A percentile compares a stretch with the other conserved stretches of the same genome.
These are phyloP conservation scores for Exidia glandulosa DNA, from an alignment of 768 basidiomycete species.

Conservation along the genomic window DNA sequence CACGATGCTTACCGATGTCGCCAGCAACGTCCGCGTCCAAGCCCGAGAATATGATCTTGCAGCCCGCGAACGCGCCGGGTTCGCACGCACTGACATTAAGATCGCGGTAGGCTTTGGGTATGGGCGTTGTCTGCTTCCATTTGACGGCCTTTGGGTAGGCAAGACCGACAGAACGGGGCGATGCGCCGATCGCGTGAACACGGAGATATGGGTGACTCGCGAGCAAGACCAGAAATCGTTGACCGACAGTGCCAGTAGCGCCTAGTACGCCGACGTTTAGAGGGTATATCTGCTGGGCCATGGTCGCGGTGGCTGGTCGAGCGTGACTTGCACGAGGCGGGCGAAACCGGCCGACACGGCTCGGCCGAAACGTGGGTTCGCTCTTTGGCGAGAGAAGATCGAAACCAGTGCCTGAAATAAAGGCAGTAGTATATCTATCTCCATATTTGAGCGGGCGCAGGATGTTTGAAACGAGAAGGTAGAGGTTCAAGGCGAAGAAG, in stretches of 20 bases:
- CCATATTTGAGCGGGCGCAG: no score
- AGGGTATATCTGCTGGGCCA: neutral
- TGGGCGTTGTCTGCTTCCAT: conserved; percentile 81
- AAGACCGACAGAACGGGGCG: conserved; percentile 77
- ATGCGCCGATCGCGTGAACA: conserved; percentile 82
- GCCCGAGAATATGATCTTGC: conserved; percentile 88
- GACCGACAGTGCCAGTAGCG: conserved; percentile 91
- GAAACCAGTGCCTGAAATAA: no score
- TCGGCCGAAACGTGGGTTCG: no score
- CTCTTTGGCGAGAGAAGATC: no score
- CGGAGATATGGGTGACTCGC: conserved; percentile 83
- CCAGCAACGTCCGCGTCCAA: conserved; percentile 91
- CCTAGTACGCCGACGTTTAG: conserved; percentile 70
- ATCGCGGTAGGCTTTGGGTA: conserved; percentile 53
- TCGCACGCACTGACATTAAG: conserved; percentile 68
- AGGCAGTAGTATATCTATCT: no score
- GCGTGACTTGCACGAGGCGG: no score
- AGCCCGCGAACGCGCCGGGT: conserved; percentile 66
- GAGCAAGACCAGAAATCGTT: conserved; percentile 86
- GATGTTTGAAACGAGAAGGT: no score
- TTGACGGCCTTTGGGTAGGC: conserved; percentile 57
- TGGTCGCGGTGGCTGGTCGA: no score
- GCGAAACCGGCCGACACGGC: no score
- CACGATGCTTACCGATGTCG: conserved; percentile 72
- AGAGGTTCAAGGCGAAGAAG: no score